phyloP scores from a whole-genome alignment of 2,329 filamentous ascomycete genomes.

The Ilyonectria sp. region DNA sequence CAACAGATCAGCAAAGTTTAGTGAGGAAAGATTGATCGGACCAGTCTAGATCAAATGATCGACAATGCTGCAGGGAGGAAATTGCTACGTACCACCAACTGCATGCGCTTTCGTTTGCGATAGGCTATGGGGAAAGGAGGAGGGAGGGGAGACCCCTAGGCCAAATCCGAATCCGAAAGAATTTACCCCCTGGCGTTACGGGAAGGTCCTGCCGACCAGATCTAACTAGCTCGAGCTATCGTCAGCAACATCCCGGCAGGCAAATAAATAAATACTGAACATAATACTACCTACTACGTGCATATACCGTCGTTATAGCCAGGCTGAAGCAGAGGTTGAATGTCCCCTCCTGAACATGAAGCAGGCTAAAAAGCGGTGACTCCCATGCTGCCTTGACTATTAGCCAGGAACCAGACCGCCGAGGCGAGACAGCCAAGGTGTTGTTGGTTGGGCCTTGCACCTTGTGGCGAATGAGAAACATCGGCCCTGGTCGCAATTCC shows the following conservation, averaged over 20 bases:
- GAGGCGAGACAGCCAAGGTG: too few species aligned
- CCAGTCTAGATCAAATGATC: slow-evolving; percentile 39
- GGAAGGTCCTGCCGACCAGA: neutral
- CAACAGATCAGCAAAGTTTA: slow-evolving; percentile 4
- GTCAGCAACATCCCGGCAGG: neutral
- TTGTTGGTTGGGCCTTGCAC: too few species aligned
- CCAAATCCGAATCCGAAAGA: neutral
- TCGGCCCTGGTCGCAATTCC: neutral
- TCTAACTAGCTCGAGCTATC: neutral
- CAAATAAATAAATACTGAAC: neutral
- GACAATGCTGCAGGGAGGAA: slow-evolving; percentile 16
- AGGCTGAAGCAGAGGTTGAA: too few species aligned
- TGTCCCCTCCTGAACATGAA: too few species aligned
- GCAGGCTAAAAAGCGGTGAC: too few species aligned
- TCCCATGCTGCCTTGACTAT: too few species aligned
- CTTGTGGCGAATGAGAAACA: too few species aligned
- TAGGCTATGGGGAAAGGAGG: neutral
- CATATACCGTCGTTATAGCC: too few species aligned
- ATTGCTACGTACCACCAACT: slow-evolving; percentile 1
- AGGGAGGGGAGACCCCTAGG: neutral
- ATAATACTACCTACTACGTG: too few species aligned
- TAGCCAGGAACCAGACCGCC: too few species aligned
- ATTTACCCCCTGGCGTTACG: neutral
- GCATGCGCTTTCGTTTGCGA: neutral
- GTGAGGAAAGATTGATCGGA: neutral